Percentiles rank a stretch among this genome's conserved stretches.
Evolutionary conservation across 1,284 basidiomycete genomes (phyloP).

Genomic region (Pseudozyma pruni): DNA sequence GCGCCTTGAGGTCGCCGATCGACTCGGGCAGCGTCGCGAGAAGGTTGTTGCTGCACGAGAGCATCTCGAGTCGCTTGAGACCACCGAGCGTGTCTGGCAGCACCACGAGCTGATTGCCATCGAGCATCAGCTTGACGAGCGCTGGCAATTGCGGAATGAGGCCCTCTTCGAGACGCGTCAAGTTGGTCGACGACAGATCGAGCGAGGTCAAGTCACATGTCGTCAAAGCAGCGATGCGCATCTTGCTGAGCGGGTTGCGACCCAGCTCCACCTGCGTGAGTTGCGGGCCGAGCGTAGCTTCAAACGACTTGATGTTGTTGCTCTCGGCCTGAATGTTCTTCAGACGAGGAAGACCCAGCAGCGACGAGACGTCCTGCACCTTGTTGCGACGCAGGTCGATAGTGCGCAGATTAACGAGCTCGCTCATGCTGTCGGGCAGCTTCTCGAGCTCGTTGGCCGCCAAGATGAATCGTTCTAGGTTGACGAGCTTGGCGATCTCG

Average conservation of each 20-base stretch:
- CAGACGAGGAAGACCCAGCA: constrained; percentile 58
- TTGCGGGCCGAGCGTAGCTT: constrained; percentile 48
- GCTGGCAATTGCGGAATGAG: constrained; percentile 58
- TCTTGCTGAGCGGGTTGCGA: constrained; percentile 64
- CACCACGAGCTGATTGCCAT: constrained; percentile 78
- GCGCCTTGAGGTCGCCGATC: constrained; percentile 80
- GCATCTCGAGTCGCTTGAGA: constrained; percentile 76
- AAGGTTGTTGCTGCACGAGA: constrained; percentile 91
- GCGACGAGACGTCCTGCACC: constrained; percentile 56
- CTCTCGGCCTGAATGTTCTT: constrained; percentile 58
- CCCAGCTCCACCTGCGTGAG: constrained; percentile 56
- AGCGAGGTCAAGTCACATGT: constrained; percentile 80
- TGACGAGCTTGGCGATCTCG: constrained; percentile 77
- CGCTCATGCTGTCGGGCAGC: constrained; percentile 56
- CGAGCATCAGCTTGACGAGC: constrained; percentile 59
- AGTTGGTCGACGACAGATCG: constrained; percentile 89
- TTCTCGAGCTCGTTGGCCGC: constrained; percentile 60
- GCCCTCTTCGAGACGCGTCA: constrained; percentile 81
- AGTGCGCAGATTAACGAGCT: constrained; percentile 53
- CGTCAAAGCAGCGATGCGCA: constrained; percentile 59
- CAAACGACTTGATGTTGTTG: constrained; percentile 63
- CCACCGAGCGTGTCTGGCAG: constrained; percentile 84
- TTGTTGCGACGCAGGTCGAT: constrained; percentile 63
- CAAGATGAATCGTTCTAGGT: constrained; percentile 61
- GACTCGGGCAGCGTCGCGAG: constrained; percentile 80